These are phyloP conservation scores for Penicillium cosmopolitanum DNA, from an alignment of 495 filamentous ascomycete genomes.

Conservation along the genomic window DNA sequence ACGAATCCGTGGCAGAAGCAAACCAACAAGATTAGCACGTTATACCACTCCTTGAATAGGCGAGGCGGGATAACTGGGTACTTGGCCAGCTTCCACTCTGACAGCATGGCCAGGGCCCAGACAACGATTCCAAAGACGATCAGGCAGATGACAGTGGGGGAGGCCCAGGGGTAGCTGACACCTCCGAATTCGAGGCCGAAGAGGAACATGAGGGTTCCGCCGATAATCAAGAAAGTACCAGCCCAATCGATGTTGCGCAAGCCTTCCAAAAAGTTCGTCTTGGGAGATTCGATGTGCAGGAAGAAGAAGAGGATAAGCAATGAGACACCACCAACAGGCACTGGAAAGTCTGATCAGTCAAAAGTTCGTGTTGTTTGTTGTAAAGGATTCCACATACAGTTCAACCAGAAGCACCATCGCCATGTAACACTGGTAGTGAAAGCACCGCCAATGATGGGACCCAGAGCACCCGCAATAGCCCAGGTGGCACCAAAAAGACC, in stretches of 20 bases:
- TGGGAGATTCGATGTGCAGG: slow-evolving; percentile 75
- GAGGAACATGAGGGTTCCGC: slow-evolving; percentile 81
- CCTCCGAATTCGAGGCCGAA: slow-evolving; percentile 82
- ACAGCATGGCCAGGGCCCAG: slow-evolving; percentile 64
- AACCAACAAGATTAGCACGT: slow-evolving; percentile 58
- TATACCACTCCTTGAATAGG: slow-evolving; percentile 64
- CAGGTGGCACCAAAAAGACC: slow-evolving; percentile 70
- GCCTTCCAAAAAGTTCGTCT: slow-evolving; percentile 70
- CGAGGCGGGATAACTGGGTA: slow-evolving; percentile 78
- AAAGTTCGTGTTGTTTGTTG: not conserved
- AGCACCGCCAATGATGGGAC: slow-evolving; percentile 75
- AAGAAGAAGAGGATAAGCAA: slow-evolving; percentile 69
- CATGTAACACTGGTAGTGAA: slow-evolving; percentile 67
- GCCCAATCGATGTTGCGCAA: slow-evolving; percentile 78
- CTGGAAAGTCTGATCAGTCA: slow-evolving; percentile 28
- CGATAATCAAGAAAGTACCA: slow-evolving; percentile 69
- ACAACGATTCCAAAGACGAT: slow-evolving; percentile 73
- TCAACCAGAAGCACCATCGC: slow-evolving; percentile 69
- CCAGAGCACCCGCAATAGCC: slow-evolving; percentile 73
- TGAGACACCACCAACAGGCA: slow-evolving; percentile 75
- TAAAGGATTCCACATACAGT: slow-evolving; percentile 48
- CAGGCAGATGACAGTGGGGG: slow-evolving; percentile 74
- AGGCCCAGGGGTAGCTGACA: slow-evolving; percentile 73
- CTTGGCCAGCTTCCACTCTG: slow-evolving; percentile 73
- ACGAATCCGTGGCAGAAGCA: slow-evolving; percentile 70